Percentiles rank a stretch among this genome's conserved stretches.
Conservation (phyloP, 768 basidiomycete genomes). For the Tricholomella constricta region DNA sequence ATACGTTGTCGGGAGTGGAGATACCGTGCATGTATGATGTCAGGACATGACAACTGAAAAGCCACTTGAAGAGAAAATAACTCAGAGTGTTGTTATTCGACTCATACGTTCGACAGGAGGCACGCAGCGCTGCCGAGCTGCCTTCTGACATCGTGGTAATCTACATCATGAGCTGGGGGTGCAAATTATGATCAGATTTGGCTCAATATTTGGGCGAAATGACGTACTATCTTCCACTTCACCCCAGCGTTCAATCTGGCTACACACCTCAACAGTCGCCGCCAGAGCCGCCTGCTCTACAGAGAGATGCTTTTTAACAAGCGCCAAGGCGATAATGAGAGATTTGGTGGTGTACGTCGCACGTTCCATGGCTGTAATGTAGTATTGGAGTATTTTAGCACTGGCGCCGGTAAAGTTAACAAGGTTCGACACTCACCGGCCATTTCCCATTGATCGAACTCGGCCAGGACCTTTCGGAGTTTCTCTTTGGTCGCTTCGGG, state of each 20-base stretch:
- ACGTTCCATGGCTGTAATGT: conserved; percentile 81
- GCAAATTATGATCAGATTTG: conserved; percentile 9
- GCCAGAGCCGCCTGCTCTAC: conserved; percentile 86
- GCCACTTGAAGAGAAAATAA: neutral
- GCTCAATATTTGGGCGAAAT: conserved; percentile 2
- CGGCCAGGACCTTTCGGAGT: conserved; percentile 56
- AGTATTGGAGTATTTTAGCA: neutral
- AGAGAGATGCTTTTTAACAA: conserved; percentile 73
- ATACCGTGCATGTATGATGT: neutral
- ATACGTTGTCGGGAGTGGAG: neutral
- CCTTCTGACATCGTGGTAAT: conserved; percentile 89
- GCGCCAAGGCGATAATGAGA: conserved; percentile 82
- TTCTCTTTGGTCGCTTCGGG: conserved; percentile 65
- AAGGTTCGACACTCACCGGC: conserved; percentile 60
- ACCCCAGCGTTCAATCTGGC: conserved; percentile 98
- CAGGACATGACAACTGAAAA: neutral
- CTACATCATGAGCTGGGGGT: conserved; percentile 90
- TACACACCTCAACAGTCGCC: conserved; percentile 89
- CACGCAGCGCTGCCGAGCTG: conserved; percentile 82
- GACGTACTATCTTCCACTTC: conserved; percentile 97
- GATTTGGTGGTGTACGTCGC: conserved; percentile 90
- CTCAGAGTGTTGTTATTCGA: neutral
- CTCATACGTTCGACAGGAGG: conserved; percentile 43
- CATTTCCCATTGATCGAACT: conserved; percentile 82
- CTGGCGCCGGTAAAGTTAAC: neutral